Conservation (phyloP, 768 basidiomycete species). For the Tylopilus rubrobrunneus region DNA sequence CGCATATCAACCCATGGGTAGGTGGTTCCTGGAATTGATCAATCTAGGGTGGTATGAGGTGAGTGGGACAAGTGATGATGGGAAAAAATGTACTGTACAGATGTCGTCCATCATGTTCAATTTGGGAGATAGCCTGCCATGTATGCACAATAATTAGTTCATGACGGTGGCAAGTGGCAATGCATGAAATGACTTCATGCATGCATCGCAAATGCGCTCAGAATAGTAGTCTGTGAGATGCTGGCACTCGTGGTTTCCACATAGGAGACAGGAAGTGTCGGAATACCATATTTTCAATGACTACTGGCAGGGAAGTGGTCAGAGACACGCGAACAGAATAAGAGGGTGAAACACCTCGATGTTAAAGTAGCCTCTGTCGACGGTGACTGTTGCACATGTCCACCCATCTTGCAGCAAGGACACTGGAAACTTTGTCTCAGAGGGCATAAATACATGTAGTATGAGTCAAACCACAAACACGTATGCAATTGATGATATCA, state of each 20-base stretch:
- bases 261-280: conserved; percentile 90
- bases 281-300: conserved; percentile 99
- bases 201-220: conserved; percentile 92
- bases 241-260: conserved; percentile 98
- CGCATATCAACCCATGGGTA: conserved; percentile 96
- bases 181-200: conserved; percentile 96
- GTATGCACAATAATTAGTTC: conserved; percentile 99
- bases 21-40: conserved; percentile 99
- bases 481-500: conserved; percentile 75
- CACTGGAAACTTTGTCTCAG: too few relatives aligned
- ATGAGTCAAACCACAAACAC: conserved; percentile 22
- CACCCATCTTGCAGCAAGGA: too few relatives aligned
- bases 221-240: conserved; percentile 99
- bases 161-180: conserved; percentile 95
- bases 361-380: conserved; percentile 91
- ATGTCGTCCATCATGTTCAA: conserved; percentile 94
- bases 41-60: conserved; percentile 48
- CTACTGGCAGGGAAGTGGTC: conserved; percentile 50
- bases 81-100: conserved; percentile 55
- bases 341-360: conserved; percentile 60
- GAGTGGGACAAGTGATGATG: not conserved
- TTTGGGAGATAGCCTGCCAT: conserved; percentile 95
- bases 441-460: conserved; percentile 1
- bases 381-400: too few relatives aligned
- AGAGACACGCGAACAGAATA: not conserved